These are phyloP conservation scores for Athelia psychrophila DNA, from an alignment of 1,284 basidiomycete genomes.

Conservation along the genomic window DNA sequence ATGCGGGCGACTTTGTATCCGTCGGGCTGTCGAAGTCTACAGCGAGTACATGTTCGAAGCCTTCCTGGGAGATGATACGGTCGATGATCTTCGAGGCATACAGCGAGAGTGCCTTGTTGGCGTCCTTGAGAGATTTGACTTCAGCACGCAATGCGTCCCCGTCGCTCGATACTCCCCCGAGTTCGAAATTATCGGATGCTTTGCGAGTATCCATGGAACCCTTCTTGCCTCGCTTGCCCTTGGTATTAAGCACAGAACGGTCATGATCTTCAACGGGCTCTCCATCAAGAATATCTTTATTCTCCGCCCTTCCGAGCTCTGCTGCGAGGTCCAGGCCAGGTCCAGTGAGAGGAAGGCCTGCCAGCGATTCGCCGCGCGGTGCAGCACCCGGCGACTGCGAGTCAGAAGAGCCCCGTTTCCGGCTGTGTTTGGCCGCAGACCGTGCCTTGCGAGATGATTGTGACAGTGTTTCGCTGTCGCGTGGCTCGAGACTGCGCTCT, in stretches of 20 bases:
- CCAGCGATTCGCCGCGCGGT: constrained; percentile 69
- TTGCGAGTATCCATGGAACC: constrained; percentile 34
- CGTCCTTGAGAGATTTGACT: constrained; percentile 89
- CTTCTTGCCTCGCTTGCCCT: constrained; percentile 56
- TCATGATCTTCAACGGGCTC: constrained; percentile 51
- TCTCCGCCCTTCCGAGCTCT: constrained; percentile 86
- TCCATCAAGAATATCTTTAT: constrained; percentile 68
- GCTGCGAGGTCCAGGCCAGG: constrained; percentile 88
- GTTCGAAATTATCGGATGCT: constrained; percentile 39
- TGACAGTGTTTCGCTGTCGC: constrained; percentile 32
- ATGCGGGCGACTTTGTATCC: constrained; percentile 34
- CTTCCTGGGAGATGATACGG: constrained; percentile 90
- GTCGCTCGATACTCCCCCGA: constrained; percentile 45
- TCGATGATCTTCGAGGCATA: constrained; percentile 97
- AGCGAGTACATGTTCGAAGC: constrained; percentile 91
- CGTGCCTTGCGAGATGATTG: constrained; percentile 38
- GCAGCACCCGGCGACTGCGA: constrained; percentile 40
- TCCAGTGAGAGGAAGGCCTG: constrained; percentile 77
- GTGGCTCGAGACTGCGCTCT: constrained; percentile 33
- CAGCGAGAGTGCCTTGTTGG: constrained; percentile 90
- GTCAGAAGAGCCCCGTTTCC: constrained; percentile 51
- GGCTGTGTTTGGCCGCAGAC: constrained; percentile 42
- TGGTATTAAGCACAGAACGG: constrained; percentile 39
- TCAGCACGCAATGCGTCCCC: constrained; percentile 72
- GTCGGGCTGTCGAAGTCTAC: constrained; percentile 72